Conservation (phyloP, 2,329 filamentous ascomycete species). For the Knufia fluminis region DNA sequence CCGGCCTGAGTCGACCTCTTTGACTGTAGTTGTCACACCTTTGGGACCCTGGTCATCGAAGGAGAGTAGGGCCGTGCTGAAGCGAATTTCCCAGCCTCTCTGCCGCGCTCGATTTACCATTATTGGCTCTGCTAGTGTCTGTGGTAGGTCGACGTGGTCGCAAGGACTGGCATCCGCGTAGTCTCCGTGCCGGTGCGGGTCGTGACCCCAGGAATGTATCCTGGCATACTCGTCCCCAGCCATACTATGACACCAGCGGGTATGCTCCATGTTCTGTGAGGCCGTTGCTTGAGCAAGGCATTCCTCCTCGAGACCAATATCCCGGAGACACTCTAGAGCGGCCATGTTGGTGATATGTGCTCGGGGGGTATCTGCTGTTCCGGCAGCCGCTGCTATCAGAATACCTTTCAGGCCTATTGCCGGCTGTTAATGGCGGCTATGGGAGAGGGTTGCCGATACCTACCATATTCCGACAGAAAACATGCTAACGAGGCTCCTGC, state of each 20-base stretch:
- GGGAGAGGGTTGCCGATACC: background rate
- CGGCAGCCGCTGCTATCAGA: slow-evolving; percentile 19
- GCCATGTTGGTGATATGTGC: slow-evolving; percentile 24
- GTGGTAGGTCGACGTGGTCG: slow-evolving; percentile 34
- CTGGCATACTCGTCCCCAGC: slow-evolving; percentile 37
- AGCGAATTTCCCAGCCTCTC: slow-evolving; percentile 33
- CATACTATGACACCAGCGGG: slow-evolving; percentile 37
- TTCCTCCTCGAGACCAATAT: slow-evolving; percentile 36
- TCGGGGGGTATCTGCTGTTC: slow-evolving; percentile 21
- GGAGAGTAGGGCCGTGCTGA: slow-evolving; percentile 30
- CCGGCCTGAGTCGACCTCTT: slow-evolving; percentile 22
- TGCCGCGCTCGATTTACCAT: slow-evolving; percentile 30
- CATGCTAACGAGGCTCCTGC: slow-evolving; percentile 47
- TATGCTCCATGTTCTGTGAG: slow-evolving; percentile 32
- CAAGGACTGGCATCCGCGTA: slow-evolving; percentile 36
- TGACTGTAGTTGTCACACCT: slow-evolving; percentile 29
- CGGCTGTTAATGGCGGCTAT: slow-evolving; percentile 15
- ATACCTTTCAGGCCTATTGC: slow-evolving; percentile 21
- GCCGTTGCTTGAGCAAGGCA: slow-evolving; percentile 27
- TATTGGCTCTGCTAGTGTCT: slow-evolving; percentile 37
- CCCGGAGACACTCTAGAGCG: slow-evolving; percentile 33
- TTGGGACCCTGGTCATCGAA: slow-evolving; percentile 26
- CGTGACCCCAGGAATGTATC: slow-evolving; percentile 36
- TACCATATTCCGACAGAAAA: slow-evolving; percentile 44
- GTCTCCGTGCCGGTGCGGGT: slow-evolving; percentile 30